phyloP scores from a whole-genome alignment of 169 alveolate species.

The Plasmodium berghei region DNA sequence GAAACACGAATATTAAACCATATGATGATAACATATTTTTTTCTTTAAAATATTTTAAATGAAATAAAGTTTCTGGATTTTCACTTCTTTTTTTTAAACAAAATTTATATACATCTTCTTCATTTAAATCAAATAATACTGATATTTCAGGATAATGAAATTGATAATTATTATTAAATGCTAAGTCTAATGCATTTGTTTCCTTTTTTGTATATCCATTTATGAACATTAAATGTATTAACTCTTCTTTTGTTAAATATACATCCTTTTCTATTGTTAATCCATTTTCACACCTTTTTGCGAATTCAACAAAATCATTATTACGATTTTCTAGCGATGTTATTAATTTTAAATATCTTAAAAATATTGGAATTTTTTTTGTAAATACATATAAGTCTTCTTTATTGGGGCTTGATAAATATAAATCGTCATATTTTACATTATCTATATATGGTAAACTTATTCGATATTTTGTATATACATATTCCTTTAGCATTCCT shows the following conservation, averaged over 20 bases:
- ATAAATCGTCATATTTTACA: slow-evolving; percentile 88
- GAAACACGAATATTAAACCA: slow-evolving; percentile 89
- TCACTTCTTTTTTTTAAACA: slow-evolving; percentile 88
- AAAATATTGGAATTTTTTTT: slow-evolving; percentile 88
- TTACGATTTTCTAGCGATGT: slow-evolving; percentile 88
- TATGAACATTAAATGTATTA: slow-evolving; percentile 87
- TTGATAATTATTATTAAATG: slow-evolving; percentile 88
- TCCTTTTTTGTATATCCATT: slow-evolving; percentile 89
- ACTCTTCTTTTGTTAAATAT: slow-evolving; percentile 87
- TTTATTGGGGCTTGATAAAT: slow-evolving; percentile 87
- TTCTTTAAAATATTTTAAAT: slow-evolving; percentile 84
- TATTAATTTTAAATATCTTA: slow-evolving; percentile 87
- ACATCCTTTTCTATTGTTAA: slow-evolving; percentile 91
- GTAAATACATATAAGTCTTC: slow-evolving; percentile 86
- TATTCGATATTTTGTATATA: slow-evolving; percentile 90
- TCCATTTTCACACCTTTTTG: slow-evolving; percentile 90
- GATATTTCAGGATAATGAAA: slow-evolving; percentile 92
- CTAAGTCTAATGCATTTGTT: slow-evolving; percentile 88
- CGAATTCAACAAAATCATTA: slow-evolving; percentile 86
- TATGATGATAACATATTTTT: slow-evolving; percentile 87
- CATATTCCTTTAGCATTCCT: slow-evolving; percentile 78
- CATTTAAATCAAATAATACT: slow-evolving; percentile 85
- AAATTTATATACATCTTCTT: slow-evolving; percentile 89
- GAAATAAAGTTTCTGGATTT: slow-evolving; percentile 88
- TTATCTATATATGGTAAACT: slow-evolving; percentile 88